Base-by-base conservation (phyloP, 495 filamentous ascomycete genomes). In the Choiromyces venosus region DNA sequence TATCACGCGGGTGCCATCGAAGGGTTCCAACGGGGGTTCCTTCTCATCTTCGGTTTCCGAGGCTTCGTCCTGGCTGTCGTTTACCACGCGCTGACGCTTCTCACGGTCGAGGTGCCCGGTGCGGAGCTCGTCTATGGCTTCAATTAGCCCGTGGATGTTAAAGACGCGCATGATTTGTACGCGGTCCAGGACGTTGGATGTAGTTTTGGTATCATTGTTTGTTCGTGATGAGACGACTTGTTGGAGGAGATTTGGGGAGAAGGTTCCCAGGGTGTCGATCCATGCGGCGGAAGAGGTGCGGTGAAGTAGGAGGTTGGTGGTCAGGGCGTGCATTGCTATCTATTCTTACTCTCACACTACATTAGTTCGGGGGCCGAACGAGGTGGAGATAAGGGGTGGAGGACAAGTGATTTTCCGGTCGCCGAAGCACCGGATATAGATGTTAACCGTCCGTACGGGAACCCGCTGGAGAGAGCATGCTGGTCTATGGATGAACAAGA, bases 111-210 rank as follows among this genome's bases (percentile, higher is more conserved):
- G 37, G n/a, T 69, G 40, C 7, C 42, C 39, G n/a, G 52, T 65
- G 37, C 69, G 67, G 33, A 82, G 37, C 56, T 82, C 81, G 14
- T 79, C 65, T 29, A 83, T 42, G 19, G 73, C 74, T 56, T 82
- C 82, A 19, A 71, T 39, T 33, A 82, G 35, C 8, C 82, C 81
- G 5, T 76, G 67, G 16, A 82, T 71, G 66, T 83, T 78, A n/a
- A 82, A 75, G 9, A 80, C 75, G 18, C 81, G 67, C 29, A 74
- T 73, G 36, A 82, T 70, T 77, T 77, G 52, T 19, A 83, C 77
- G 10, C 82, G 66, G 37, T 83, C 78, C 18, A 82, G 69, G 4
- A 83, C 33, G 44, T 25, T 70, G 52, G 52, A 61, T 61, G 10
- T 61, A 12, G 52, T 61, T 12, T 33, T 61, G 0, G 10, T 33